Evolutionary conservation across 768 basidiomycete genomes (phyloP), one percentile per base, ranked within the genome.

Genomic region (Rhizopogon rudus): DNA sequence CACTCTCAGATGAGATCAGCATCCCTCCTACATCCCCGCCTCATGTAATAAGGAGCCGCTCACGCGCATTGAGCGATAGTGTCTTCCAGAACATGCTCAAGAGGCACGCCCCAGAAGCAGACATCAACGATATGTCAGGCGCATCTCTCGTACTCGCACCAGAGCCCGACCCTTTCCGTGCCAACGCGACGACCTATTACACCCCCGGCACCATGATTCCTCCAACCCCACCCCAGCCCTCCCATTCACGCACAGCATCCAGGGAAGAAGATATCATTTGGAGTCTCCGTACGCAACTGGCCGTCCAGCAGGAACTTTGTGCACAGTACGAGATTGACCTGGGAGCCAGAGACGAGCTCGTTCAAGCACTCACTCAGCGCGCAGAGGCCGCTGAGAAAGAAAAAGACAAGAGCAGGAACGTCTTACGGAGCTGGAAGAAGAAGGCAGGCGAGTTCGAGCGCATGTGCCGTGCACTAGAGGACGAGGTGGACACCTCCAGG

Each of bases 401-500:
- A 56, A 82, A 81, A n/a, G 73, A 73, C 28, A 82, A 83, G 64
- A 80, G 86, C 51, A 79, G 77, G 64, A 71, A 57, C 14, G 73
- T 79, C 0, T 66, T 88, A 35, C 73, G 79, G 40, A 72, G 71
- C 16, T 90, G 88, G 85, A 87, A 84, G 74, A 88, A 87, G 74
- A 88, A 88, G 60, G 85, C 91, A 3, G 75, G 76, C 52, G 88
- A 91, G 59, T 72, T 93, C 45, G 88, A 92, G 71, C 79, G 75
- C 58, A 74, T 81, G 57, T 84, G 85, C 51, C 77, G 83, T 14
- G 71, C 75, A 54, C 75, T 87, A 31, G 88, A 96, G 73, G 93
- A 95, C 65, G 89, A 95, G 65, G 88, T 95, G 29, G 95, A 98
- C 57, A 77, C 81, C 6, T 88, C 87, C 42, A 78, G 93, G 40